Evolutionary conservation across 768 basidiomycete genomes (phyloP), one percentile per base, ranked within the genome.

Genomic region (Tephrocybe sp.): DNA sequence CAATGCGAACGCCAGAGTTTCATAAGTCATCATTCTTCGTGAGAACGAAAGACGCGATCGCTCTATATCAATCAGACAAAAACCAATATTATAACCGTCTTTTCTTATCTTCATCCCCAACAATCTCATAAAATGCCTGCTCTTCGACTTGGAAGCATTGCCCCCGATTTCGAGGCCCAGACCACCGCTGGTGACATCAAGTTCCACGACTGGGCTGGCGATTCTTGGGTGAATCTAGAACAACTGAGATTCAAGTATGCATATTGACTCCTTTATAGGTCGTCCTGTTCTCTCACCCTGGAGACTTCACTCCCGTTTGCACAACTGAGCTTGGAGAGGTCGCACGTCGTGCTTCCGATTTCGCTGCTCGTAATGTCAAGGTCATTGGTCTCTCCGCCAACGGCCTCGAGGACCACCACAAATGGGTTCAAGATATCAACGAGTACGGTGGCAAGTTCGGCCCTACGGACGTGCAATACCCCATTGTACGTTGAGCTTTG

Each of bases 281-380:
- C 44, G 72, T 93, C 66, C 78, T 98, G 50, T 98, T 98, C 82
- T 96, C 93, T 26, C 94, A 97, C 69, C 93, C 93, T 0, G 94
- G 88, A 39, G 88, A 92, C 65, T 92, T 92, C 65, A 90, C 89
- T n/a, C 89, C 89, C 43, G 87, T 95, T 46, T 94, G 91, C 80
- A 95, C 97, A 42, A 99, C 97, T 48, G 97, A 98, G 74, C 87
- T 98, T 33, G 94, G 92, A 45, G 96, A 97, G 67, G 94, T 97
- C 39, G 88, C 97, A 44, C 86, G 92, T 56, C 89, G 91, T 53
- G 79, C 83, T 11, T 74, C 75, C 13, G 95, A 98, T 68, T 99
- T 98, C 66, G 76, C 72, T 44, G 83, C 85, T 64, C 87, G 97
- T 54, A 82, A 84, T 58, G 93, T 98, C 63, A 98, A 98, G 73